Conservation (phyloP, 805 yeast genomes). For the Candida chilensis region DNA sequence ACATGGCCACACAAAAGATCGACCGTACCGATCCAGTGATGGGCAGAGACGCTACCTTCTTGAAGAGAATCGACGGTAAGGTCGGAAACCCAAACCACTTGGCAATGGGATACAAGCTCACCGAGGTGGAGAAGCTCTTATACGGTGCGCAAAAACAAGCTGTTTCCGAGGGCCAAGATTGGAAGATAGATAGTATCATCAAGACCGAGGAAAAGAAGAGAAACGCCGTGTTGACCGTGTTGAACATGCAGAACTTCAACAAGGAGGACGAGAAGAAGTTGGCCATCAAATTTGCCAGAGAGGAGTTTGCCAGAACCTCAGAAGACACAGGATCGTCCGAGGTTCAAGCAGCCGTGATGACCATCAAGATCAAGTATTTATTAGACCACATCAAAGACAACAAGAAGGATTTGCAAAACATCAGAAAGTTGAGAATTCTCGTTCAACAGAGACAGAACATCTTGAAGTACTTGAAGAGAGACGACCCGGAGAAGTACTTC, state of each 20-base stretch:
- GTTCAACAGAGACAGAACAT: constrained; percentile 87
- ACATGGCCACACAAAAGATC: constrained; percentile 9
- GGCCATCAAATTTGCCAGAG: constrained; percentile 56
- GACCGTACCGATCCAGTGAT: constrained; percentile 71
- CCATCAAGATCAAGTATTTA: constrained; percentile 70
- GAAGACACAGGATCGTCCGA: constrained; percentile 96
- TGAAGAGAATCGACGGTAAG: constrained; percentile 58
- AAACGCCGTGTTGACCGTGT: constrained; percentile 60
- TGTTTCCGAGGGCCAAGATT: constrained; percentile 8
- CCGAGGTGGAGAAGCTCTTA: constrained; percentile 66
- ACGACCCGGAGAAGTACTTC: constrained; percentile 73
- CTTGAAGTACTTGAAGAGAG: constrained; percentile 73
- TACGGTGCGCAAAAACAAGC: constrained; percentile 55
- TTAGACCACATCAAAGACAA: constrained; percentile 64
- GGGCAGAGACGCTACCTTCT: constrained; percentile 63
- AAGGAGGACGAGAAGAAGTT: constrained; percentile 46
- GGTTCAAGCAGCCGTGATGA: constrained; percentile 89
- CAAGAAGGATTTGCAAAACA: constrained; percentile 65
- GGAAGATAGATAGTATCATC: constrained; percentile 13
- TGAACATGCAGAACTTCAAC: constrained; percentile 65
- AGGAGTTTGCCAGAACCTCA: constrained; percentile 73
- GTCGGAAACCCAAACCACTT: constrained; percentile 57
- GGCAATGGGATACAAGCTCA: constrained; percentile 46
- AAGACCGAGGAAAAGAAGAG: constrained; percentile 48
- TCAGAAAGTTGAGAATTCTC: constrained; percentile 65